Conservation (phyloP, 257 asterid genomes). For the Agastache rugosa region DNA sequence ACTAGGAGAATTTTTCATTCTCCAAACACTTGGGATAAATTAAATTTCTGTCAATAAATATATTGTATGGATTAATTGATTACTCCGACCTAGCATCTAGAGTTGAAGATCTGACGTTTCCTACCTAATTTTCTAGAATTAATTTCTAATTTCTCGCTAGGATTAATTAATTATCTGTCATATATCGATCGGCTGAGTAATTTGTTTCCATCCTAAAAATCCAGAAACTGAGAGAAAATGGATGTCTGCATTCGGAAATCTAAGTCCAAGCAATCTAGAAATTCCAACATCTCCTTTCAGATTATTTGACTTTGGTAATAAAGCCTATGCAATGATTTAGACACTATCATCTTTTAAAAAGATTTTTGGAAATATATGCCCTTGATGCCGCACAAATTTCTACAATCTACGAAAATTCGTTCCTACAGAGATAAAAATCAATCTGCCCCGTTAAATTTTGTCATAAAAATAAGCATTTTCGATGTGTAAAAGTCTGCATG, state of each 20-base stretch:
- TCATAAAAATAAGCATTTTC: no score
- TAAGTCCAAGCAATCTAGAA: slow-evolving; percentile 31
- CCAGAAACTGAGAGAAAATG: not conserved
- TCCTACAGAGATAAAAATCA: not conserved
- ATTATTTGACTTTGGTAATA: slow-evolving; percentile 35
- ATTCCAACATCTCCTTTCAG: slow-evolving; percentile 25
- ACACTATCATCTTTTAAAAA: not conserved
- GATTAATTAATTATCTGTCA: not conserved
- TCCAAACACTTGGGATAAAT: no score
- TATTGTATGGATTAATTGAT: not conserved
- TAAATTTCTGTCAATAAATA: no score
- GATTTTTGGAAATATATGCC: not conserved
- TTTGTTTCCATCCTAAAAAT: slow-evolving; percentile 9
- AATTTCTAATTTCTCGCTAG: not conserved
- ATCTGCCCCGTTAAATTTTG: no score
- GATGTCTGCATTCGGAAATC: slow-evolving; percentile 24
- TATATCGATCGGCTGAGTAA: not conserved
- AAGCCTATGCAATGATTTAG: slow-evolving; percentile 22
- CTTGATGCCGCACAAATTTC: slow-evolving; percentile 14
- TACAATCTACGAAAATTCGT: slow-evolving; percentile 23
- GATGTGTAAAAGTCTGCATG: no score
- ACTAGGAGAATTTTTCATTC: no score
- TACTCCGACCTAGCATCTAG: not conserved
- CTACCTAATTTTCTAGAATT: not conserved
- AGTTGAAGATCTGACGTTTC: not conserved